Percentiles rank a stretch among this genome's conserved stretches.
phyloP scores from a whole-genome alignment of 2,329 filamentous ascomycete genomes.

The Stagonosporopsis tanaceti region DNA sequence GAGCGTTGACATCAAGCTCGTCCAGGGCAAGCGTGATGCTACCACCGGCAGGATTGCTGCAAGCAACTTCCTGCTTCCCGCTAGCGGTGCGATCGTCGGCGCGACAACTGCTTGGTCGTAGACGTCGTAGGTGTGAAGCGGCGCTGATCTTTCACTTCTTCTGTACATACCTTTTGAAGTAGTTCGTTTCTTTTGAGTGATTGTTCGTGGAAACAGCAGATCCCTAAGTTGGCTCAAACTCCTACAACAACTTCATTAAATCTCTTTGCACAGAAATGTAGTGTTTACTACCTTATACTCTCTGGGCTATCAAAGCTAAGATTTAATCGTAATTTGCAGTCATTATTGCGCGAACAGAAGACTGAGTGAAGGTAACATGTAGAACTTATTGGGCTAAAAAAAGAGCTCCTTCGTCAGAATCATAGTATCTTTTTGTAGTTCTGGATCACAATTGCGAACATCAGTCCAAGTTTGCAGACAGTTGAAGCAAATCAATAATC shows the following conservation, averaged over 20 bases:
- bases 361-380: no score
- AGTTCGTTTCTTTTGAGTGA: no score
- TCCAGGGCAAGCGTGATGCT: constrained; percentile 51
- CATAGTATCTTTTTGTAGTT: neutral
- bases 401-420: no score
- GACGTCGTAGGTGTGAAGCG: neutral
- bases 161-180: neutral
- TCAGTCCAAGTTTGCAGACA: neutral
- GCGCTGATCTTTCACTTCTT: neutral
- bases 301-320: no score
- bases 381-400: no score
- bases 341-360: no score
- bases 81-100: constrained; percentile 49
- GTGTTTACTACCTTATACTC: no score
- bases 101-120: constrained; percentile 47
- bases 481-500: neutral
- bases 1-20: constrained; percentile 46
- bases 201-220: no score
- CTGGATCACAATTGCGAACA: neutral
- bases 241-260: no score
- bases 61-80: constrained; percentile 55
- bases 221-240: no score
- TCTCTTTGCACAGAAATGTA: no score
- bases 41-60: constrained; percentile 51
- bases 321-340: no score